Percentiles rank a stretch among this genome's conserved stretches.
These are phyloP conservation scores for Phylloporus sp. DNA, from an alignment of 768 basidiomycete genomes.

Conservation along the genomic window DNA sequence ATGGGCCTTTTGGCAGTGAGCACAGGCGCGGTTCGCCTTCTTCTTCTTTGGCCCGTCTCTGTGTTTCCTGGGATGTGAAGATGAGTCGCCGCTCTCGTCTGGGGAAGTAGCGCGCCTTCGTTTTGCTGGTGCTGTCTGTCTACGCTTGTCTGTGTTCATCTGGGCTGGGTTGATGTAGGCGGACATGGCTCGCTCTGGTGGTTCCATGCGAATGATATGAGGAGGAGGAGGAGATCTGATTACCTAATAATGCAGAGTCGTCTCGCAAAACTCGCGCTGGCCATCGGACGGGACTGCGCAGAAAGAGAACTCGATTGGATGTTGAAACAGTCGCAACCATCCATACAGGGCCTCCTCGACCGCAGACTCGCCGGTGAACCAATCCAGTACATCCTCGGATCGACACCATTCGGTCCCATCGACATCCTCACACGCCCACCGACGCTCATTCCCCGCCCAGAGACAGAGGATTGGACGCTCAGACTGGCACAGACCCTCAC, in stretches of 20 bases:
- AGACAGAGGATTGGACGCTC: constrained; percentile 84
- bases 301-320: constrained; percentile 50
- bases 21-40: constrained; percentile 91
- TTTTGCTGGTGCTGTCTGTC: constrained; percentile 41
- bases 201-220: too few species aligned
- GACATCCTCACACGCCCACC: constrained; percentile 70
- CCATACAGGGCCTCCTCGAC: constrained; percentile 43
- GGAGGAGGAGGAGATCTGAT: constrained; percentile 15
- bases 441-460: constrained; percentile 89
- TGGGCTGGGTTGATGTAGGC: constrained; percentile 43
- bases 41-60: constrained; percentile 88
- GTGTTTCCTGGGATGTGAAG: constrained; percentile 46
- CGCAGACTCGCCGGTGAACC: constrained; percentile 71
- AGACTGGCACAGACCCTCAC: constrained; percentile 49
- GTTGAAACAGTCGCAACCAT: constrained; percentile 22
- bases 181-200: too few species aligned
- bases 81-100: constrained; percentile 52
- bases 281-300: constrained; percentile 35
- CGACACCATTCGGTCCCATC: constrained; percentile 85
- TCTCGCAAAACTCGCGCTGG: constrained; percentile 29
- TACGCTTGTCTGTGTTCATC: constrained; percentile 36
- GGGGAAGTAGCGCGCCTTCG: constrained; percentile 61
- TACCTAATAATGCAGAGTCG: constrained; percentile 23
- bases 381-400: constrained; percentile 88
- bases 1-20: constrained; percentile 95